Conservation (phyloP, 1,284 basidiomycete genomes). For the Athelia psychrophila region DNA sequence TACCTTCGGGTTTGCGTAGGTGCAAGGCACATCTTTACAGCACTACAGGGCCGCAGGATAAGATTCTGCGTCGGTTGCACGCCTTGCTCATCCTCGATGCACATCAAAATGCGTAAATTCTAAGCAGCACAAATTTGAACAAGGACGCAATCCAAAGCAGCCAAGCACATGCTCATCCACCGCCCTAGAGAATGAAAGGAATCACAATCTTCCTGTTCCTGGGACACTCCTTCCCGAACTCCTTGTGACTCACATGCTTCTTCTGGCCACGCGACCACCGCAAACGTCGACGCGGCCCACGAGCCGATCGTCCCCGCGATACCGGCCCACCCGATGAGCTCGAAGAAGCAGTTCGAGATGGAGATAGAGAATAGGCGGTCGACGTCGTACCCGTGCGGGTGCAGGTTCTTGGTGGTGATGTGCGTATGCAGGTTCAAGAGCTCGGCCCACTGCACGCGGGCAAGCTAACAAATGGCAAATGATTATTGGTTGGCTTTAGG, state of each 20-base stretch:
- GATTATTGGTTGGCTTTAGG: neutral
- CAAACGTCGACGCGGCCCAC: conserved; percentile 74
- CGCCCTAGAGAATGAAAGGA: conserved; percentile 68
- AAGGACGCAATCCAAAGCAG: too few relatives aligned
- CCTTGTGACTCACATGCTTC: conserved; percentile 91
- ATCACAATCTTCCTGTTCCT: conserved; percentile 75
- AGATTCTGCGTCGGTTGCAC: too few relatives aligned
- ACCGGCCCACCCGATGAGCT: conserved; percentile 75
- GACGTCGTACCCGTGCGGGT: conserved; percentile 87
- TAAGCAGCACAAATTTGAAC: too few relatives aligned
- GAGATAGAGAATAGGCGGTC: conserved; percentile 77
- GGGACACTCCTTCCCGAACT: conserved; percentile 89
- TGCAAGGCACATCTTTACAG: too few relatives aligned
- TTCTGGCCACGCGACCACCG: conserved; percentile 65
- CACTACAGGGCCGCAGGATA: too few relatives aligned
- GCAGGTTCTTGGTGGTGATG: conserved; percentile 77
- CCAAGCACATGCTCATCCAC: too few relatives aligned
- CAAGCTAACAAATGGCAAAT: too few relatives aligned
- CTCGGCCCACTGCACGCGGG: conserved; percentile 80
- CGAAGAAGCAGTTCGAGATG: conserved; percentile 96
- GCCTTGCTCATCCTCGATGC: too few relatives aligned
- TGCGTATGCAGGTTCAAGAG: conserved; percentile 86
- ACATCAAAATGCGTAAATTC: too few relatives aligned
- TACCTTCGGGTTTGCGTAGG: too few relatives aligned
- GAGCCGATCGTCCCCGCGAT: conserved; percentile 81